phyloP scores from a whole-genome alignment of 148 eudicot species.

The Spergularia bocconei region DNA sequence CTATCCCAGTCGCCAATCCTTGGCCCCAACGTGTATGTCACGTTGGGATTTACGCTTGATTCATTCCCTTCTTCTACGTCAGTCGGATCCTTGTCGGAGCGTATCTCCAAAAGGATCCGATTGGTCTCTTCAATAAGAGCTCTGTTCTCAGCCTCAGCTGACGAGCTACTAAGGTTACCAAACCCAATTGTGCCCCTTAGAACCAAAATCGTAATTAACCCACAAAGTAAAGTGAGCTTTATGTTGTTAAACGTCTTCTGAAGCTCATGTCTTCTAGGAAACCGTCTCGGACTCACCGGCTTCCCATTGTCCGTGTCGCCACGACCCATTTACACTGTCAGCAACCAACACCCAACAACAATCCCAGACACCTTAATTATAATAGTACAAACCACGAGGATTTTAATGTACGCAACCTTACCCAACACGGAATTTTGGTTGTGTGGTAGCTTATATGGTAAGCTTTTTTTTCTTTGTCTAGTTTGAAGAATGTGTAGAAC shows the following conservation, averaged over 20 bases:
- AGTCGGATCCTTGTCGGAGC: slow-evolving; percentile 56
- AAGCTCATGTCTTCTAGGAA: slow-evolving; percentile 39
- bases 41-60: slow-evolving; percentile 24
- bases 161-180: slow-evolving; percentile 43
- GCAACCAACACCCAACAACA: not conserved
- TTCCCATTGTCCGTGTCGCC: slow-evolving; percentile 22
- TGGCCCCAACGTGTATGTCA: slow-evolving; percentile 52
- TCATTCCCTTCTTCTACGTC: slow-evolving; percentile 30
- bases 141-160: slow-evolving; percentile 52
- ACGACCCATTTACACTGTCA: slow-evolving; percentile 23
- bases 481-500: not conserved
- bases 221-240: slow-evolving; percentile 80
- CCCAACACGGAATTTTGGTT: not conserved
- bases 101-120: slow-evolving; percentile 69
- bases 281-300: slow-evolving; percentile 14
- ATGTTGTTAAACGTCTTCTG: slow-evolving; percentile 64
- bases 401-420: not conserved
- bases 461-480: not conserved
- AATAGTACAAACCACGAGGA: not conserved
- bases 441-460: not conserved
- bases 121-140: slow-evolving; percentile 62
- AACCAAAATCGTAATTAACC: slow-evolving; percentile 81
- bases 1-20: slow-evolving; percentile 54
- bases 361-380: not conserved
- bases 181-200: slow-evolving; percentile 85